Evolutionary conservation across 257 asterid species (phyloP).

Genomic region (Solanum virginianum): DNA sequence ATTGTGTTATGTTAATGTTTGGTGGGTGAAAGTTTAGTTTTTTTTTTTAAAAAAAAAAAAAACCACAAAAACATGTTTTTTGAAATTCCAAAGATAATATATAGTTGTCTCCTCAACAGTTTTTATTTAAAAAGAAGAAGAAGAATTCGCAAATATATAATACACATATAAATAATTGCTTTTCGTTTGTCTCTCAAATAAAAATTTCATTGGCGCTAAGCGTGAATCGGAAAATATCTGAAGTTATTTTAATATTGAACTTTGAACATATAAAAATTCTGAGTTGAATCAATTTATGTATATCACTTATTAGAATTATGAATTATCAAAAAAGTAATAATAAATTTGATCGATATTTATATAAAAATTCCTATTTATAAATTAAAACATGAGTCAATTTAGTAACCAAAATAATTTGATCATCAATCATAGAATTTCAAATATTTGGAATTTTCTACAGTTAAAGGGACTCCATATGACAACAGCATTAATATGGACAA

Average conservation of each 20-base stretch:
- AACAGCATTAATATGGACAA: neutral
- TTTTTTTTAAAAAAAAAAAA: too few relatives aligned
- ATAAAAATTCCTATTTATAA: neutral
- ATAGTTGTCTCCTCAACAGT: accelerated
- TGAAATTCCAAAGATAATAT: neutral
- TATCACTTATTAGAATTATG: neutral
- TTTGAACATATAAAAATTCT: too few relatives aligned
- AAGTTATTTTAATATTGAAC: too few relatives aligned
- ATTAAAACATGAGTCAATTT: neutral
- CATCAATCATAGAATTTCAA: neutral
- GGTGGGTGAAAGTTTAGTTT: too few relatives aligned
- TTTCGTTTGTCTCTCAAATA: too few relatives aligned
- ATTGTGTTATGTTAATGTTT: too few relatives aligned
- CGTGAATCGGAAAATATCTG: too few relatives aligned
- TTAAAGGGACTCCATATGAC: neutral
- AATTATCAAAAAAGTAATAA: too few relatives aligned
- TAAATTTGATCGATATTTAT: neutral
- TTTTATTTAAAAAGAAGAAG: neutral
- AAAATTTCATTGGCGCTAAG: too few relatives aligned
- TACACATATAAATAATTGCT: neutral
- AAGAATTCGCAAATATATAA: neutral
- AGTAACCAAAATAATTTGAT: neutral
- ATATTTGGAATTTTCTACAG: neutral
- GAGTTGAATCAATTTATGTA: neutral
- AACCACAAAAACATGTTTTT: too few relatives aligned